Percentiles rank a stretch among this genome's conserved stretches.
Conservation (phyloP, 106 monocot genomes). For the Acanthochlamys bracteata region DNA sequence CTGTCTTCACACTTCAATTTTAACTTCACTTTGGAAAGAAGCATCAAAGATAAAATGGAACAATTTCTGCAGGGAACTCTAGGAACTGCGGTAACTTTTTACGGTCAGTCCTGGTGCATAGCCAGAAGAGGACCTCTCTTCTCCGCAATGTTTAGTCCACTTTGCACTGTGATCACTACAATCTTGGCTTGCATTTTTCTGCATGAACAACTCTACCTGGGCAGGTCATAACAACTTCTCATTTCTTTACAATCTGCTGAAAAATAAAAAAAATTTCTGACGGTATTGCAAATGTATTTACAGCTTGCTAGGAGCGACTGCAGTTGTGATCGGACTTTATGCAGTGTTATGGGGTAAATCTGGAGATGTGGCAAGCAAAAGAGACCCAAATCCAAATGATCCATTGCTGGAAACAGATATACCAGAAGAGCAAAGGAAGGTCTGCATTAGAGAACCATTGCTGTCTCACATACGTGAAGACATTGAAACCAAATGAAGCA, state of each 20-base stretch:
- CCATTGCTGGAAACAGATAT: neutral
- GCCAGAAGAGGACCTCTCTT: conserved; percentile 21
- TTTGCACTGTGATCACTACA: conserved; percentile 29
- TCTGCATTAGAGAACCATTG: neutral
- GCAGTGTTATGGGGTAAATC: conserved; percentile 43
- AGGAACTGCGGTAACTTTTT: conserved; percentile 35
- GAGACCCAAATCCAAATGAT: neutral
- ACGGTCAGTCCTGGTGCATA: conserved; percentile 28
- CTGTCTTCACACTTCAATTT: no score
- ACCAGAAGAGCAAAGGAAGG: conserved; percentile 3
- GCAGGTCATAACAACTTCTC: conserved; percentile 17
- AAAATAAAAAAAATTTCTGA: no score
- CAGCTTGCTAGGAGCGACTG: conserved; percentile 24
- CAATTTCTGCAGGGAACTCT: conserved; percentile 26
- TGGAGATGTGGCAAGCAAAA: conserved; percentile 8
- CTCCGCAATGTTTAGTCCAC: conserved; percentile 23
- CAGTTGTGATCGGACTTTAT: conserved; percentile 23
- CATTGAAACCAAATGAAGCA: no score
- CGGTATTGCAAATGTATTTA: no score
- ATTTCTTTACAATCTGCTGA: no score
- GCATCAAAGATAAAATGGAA: neutral
- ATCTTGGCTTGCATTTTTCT: conserved; percentile 6
- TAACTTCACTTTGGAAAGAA: no score
- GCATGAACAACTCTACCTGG: conserved; percentile 15
- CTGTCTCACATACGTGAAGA: no score